phyloP scores from a whole-genome alignment of 2,329 filamentous ascomycete genomes.

The Hymenoscyphus infarciens region DNA sequence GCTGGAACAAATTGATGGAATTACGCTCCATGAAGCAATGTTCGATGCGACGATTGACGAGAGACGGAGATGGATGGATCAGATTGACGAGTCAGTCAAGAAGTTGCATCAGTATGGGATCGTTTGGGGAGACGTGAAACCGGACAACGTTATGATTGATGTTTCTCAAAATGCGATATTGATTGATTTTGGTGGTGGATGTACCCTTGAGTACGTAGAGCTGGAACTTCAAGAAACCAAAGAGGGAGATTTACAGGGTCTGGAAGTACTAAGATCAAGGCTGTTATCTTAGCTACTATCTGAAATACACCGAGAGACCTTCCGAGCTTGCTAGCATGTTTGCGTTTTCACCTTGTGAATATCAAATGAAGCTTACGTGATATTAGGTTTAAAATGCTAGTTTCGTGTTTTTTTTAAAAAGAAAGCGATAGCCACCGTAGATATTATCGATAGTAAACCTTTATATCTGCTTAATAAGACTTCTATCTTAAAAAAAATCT shows the following conservation, averaged over 20 bases:
- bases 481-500: too few relatives aligned
- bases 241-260: neutral
- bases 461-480: too few relatives aligned
- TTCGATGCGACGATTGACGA: slow-evolving; percentile 13
- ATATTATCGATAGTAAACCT: too few relatives aligned
- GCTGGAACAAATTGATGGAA: slow-evolving; percentile 16
- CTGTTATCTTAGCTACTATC: neutral
- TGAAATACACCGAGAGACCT: too few relatives aligned
- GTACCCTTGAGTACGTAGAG: neutral
- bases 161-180: slow-evolving; percentile 96
- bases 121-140: slow-evolving; percentile 91
- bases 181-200: slow-evolving; percentile 45
- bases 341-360: too few relatives aligned
- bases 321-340: neutral
- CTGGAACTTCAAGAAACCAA: neutral
- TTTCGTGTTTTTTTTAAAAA: too few relatives aligned
- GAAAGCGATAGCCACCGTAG: too few relatives aligned
- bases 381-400: too few relatives aligned
- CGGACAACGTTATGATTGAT: slow-evolving; percentile 96
- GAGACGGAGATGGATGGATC: slow-evolving; percentile 16
- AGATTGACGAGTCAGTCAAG: slow-evolving; percentile 17
- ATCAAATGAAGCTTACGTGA: too few relatives aligned
- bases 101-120: slow-evolving; percentile 62
- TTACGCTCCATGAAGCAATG: slow-evolving; percentile 13
- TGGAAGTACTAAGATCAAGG: neutral